Evolutionary conservation across 2,329 filamentous ascomycete genomes (phyloP), one percentile per base, ranked within the genome.

Genomic region (Colletotrichum chlorophyti): DNA sequence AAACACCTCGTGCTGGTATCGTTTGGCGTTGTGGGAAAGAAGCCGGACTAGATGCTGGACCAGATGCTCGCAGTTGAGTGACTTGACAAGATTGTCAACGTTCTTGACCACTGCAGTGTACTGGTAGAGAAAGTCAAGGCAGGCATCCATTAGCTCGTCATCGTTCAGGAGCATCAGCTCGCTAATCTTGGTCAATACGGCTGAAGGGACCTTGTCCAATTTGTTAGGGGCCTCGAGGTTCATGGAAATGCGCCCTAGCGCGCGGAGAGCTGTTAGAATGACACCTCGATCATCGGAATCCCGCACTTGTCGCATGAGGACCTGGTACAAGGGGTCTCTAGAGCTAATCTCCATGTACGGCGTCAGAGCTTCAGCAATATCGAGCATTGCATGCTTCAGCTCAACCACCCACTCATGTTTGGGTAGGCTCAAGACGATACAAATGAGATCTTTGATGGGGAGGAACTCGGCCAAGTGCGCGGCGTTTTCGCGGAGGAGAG

Each of bases 41-140:
- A 98, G 81, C 12, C 90, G 85, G 12, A 92, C 86, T 41, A 98
- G 84, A 64, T 96, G 91, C 15, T 87, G 86, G 4, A 96, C 85
- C 9, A 97, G 81, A 41, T 82, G 80, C 66, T 90, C 85, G 7
- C 87, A 78, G 46, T 87, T 81, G 43, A 88, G 77, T 15, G 83
- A 79, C 29, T 83, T 79, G 10, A 91, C 75, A 17, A 96, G 76
- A 6, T 81, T 85, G 67, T 93, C 90, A 9, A 98, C 88, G 65
- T 98, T 99, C 37, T 90, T 83, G 3, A 89, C 85, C 8, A 93
- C 88, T 1, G 93, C 91, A 0, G 94, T 97, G 74, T 93, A 99
- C 70, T 97, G 92, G 70, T 98, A 98, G 29, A 98, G 83, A 69
- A 99, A 96, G 73, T 99, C 95, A 27, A 99, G 82, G 62, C 91